Base-by-base conservation (phyloP, 1,284 basidiomycete genomes). In the Pascua sp. region DNA sequence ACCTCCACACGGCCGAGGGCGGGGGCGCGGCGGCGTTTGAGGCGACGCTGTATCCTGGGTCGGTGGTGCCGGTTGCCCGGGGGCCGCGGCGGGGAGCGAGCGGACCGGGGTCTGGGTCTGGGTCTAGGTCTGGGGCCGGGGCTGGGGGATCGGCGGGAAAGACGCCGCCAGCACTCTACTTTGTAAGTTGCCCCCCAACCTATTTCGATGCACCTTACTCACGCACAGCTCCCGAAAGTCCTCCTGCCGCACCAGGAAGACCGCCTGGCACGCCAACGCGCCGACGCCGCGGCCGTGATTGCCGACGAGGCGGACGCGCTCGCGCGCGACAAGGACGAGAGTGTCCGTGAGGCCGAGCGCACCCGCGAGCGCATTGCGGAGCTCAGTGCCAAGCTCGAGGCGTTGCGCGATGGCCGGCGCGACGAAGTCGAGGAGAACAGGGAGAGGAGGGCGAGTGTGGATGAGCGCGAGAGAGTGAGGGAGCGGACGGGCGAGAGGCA, bases 211-310 rank as follows among this genome's bases (percentile, higher is more conserved):
- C n/a, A n/a, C 24, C 24, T 32, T 32, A 7, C 24, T 32, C 4
- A 32, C 24, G 24, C 24, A 7, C 24, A 32, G 24, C 53, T 73
- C 13, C 76, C 76, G 1, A 72, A 73, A 58, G 64, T 72, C 37
- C 64, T 77, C 11, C 42, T 72, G 8, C 69, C 68, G 2, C 61
- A 71, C 16, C 76, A 78, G 60, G 64, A 73, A 51, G 61, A 62
- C 32, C 49, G 56, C n/a, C 65, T 78, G 13, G 56, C 64, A 15
- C 24, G 32, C 15, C 49, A 50, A 32, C 41, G 42, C 8, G 53
- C 60, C 1, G 68, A 70, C 40, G 60, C 73, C 8, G 60, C 66
- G 18, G 64, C 68, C 44, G 52, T 71, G 8, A 67, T 75, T 38
- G 52, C 62, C 8, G 66, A 70, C 24, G 72, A 76, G 53, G 55